A percentile compares a stretch with the other conserved stretches of the same genome.
phyloP scores from a whole-genome alignment of 2,329 filamentous ascomycete species.

The Drechmeria coniospora region DNA sequence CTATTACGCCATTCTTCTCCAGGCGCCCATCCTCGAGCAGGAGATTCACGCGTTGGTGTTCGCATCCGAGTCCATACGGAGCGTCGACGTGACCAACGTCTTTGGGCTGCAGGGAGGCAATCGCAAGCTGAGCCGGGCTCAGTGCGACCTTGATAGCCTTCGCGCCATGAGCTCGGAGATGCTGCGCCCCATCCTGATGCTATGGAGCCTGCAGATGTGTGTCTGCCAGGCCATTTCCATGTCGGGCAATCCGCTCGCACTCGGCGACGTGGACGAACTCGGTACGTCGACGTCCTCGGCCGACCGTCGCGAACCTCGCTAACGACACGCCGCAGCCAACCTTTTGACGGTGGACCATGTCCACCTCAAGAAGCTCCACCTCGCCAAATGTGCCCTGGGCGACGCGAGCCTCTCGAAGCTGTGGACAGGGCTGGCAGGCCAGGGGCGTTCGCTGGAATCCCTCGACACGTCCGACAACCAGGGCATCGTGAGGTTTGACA shows the following conservation, averaged over 20 bases:
- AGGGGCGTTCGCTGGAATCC: conserved; percentile 27
- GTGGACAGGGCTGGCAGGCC: conserved; percentile 30
- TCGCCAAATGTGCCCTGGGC: conserved; percentile 35
- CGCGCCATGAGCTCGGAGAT: conserved; percentile 21
- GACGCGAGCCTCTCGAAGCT: conserved; percentile 31
- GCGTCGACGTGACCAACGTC: conserved; percentile 35
- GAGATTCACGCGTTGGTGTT: conserved; percentile 41
- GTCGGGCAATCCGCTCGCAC: conserved; percentile 31
- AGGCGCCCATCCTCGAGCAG: conserved; percentile 36
- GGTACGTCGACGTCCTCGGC: conserved; percentile 15
- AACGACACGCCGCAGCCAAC: conserved; percentile 13
- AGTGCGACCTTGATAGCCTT: conserved; percentile 8
- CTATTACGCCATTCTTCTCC: conserved; percentile 30
- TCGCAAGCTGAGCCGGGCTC: conserved; percentile 9
- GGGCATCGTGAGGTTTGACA: conserved; percentile 32
- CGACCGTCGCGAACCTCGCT: background rate
- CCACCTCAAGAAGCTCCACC: conserved; percentile 30
- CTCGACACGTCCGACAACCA: conserved; percentile 39
- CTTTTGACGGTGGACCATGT: conserved; percentile 18
- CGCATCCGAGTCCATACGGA: conserved; percentile 37
- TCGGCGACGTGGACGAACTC: conserved; percentile 31
- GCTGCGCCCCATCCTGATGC: conserved; percentile 31
- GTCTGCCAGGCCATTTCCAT: conserved; percentile 36
- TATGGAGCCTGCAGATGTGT: conserved; percentile 29
- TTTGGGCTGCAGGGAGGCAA: conserved; percentile 13